Base-by-base conservation (phyloP, 371 early-diverging fungal species). In the Amoeboaphelidium protococcarum region DNA sequence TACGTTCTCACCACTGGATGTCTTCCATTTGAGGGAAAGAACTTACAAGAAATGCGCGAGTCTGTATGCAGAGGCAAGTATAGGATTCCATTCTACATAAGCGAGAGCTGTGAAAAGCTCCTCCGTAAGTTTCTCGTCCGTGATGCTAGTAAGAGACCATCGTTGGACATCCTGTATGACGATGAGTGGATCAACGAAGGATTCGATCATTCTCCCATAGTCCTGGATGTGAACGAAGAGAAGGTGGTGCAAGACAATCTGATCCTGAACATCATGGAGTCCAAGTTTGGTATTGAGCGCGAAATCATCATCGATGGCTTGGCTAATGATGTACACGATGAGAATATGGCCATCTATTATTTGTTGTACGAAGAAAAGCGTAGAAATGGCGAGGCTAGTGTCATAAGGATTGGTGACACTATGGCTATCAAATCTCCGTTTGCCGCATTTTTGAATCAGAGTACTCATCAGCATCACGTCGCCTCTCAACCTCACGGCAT, bases 111-210 rank as follows among this genome's bases (percentile, higher is more conserved):
- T 25, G 49, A 48, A 27, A 48, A 48, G 43, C 20, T 48, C 16
- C 25, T 48, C 21, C 31, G 40, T 20, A 48, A 48, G 24, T 43
- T 51, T 25, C 51, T 51, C 23, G 50, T 50, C 0, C n/a, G 25
- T 20, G 51, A 51, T 26, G 37, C 51, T 19, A 50, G 23, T 2
- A 51, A 46, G 40, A 12, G 51, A 16, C 46, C 47, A 1, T 21
- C 47, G 20, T 19, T 51, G 22, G 51, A 47, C 2, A 47, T 47
- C 22, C n/a, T 48, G 26, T 13, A 13, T 20, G 44, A 53, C 23
- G 66, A 70, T 53, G 56, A 58, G 21, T 70, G 71, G 71, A 58
- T 59, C 31, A 61, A 47, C 27, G 68, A 67, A 51, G 68, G 66
- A 13, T 59, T 46, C 49, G 62, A 66, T 40, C 44, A 55, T 21